Evolutionary conservation across 495 filamentous ascomycete species (phyloP), one percentile per base, ranked within the genome.

Genomic region (Neohortaea acidophila): DNA sequence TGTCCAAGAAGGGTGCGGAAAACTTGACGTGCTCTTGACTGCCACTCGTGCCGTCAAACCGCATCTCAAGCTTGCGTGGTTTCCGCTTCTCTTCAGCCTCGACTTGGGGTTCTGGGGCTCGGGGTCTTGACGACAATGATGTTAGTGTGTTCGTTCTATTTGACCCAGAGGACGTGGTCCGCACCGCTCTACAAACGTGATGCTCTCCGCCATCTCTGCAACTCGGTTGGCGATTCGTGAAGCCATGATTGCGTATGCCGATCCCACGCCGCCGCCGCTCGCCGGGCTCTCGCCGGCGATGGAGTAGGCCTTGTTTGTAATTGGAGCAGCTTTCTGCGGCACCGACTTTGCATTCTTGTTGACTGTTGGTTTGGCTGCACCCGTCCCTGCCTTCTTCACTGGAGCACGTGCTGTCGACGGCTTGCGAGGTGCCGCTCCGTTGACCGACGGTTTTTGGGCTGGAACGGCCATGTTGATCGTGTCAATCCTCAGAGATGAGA

Each of bases 171-270:
- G 30, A 9, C 7, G 33, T 9, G 19, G 21, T 27, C 7, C 34
- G 14, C 14, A 58, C 56, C 52, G 53, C 52, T 62, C 59, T n/a
- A 58, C 55, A 27, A 62, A 56, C 15, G 57, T 59, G 29, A 59
- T 59, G 48, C 58, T 62, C 50, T 62, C 59, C 9, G 59, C 59
- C 52, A 62, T 58, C 40, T 62, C 59, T 15, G 53, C 59, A 22
- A 62, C 56, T 28, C 59, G 46, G 45, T 60, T 62, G 11, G 54
- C 54, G 38, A 61, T 55, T 28, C 58, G 27, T 13, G 36, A 39
- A 1, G 56, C 56, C 58, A 61, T 61, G 39, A 61, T 55, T 18
- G 45, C 51, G 46, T 61, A 61, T 8, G 58, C 52, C 19, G 56
- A 57, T 9, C 46, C 18, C 11, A n/a, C 8, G 3, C 19, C 7